phyloP scores from a whole-genome alignment of 257 asterid species.

The Buddleja alternifolia region DNA sequence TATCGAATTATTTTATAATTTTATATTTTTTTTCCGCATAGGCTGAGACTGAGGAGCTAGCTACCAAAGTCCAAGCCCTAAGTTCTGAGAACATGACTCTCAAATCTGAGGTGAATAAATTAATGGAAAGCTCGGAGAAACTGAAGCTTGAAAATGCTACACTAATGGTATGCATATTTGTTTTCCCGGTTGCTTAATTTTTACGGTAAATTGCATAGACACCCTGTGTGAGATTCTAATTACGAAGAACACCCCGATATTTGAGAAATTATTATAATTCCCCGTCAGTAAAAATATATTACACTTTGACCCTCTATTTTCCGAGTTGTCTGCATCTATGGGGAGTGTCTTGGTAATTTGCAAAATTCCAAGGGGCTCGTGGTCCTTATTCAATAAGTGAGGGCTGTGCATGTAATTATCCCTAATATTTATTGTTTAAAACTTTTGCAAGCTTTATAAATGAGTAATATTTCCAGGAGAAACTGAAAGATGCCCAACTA shows the following conservation, averaged over 20 bases:
- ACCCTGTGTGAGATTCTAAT: too few relatives aligned
- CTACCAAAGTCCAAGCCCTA: constrained; percentile 69
- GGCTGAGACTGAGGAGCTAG: constrained; percentile 96
- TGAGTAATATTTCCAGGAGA: constrained; percentile 54
- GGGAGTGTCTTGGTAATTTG: too few relatives aligned
- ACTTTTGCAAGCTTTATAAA: neutral
- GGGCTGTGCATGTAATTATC: too few relatives aligned
- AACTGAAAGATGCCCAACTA: constrained; percentile 45
- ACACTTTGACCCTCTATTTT: too few relatives aligned
- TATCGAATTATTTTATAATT: neutral
- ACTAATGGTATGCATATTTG: constrained; percentile 49
- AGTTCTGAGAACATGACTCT: constrained; percentile 70
- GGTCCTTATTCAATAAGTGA: too few relatives aligned
- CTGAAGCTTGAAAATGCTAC: constrained; percentile 77
- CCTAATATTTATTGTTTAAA: neutral
- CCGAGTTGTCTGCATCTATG: too few relatives aligned
- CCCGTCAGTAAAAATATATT: too few relatives aligned
- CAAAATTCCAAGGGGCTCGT: too few relatives aligned
- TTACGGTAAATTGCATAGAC: too few relatives aligned
- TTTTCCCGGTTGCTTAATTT: too few relatives aligned
- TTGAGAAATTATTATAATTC: too few relatives aligned
- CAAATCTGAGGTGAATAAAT: constrained; percentile 67
- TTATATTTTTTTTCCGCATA: constrained; percentile 25
- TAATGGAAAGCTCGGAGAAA: constrained; percentile 62
- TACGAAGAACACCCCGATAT: too few relatives aligned